Base-by-base conservation (phyloP, 768 basidiomycete genomes). In the Pleurotus cornucopiae region DNA sequence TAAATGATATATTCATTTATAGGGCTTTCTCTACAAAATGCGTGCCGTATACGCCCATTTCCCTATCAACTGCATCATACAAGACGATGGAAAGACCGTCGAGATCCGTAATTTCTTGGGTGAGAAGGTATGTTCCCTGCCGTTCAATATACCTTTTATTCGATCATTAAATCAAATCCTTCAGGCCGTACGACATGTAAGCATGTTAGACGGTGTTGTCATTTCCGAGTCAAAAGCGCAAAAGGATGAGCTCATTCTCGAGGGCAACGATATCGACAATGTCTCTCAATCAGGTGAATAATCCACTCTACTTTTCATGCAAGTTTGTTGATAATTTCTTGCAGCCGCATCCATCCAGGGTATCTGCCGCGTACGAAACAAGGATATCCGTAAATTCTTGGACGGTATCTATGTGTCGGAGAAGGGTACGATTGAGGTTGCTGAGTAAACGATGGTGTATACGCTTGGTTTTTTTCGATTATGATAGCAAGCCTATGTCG, bases 21-120 rank as follows among this genome's bases (percentile, higher is more conserved):
- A 95, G 95, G 97, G 97, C 60, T 99, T 98, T 86, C 85, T 86
- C 65, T 99, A 99, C 85, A 99, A 98, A 88, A 98, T 99, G 96
- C 92, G 95, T 64, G 83, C 94, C 23, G 97, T 99, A 52, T 99
- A 98, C 69, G 97, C 97, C 65, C 97, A 99, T 80, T 99, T 99
- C 81, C 97, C 97, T 59, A 97, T 99, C 82, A 99, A 99, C 80
- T 88, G 89, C 71, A 96, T 97, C 71, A 91, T 96, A 66, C 86
- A 90, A 70, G 84, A 90, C 6, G 71, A 71, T 58, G 92, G 90
- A 53, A 70, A 67, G 39, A 72, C 83, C 47, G 73, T 95, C 46
- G 94, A 96, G 71, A 96, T 97, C 72, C 89, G 94, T 61, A 96
- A 95, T 76, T 95, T 96, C 77, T 77, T 95, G 69, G 93, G 94